Conservation (phyloP, 768 basidiomycete genomes). For the Phylloporus scabripes region DNA sequence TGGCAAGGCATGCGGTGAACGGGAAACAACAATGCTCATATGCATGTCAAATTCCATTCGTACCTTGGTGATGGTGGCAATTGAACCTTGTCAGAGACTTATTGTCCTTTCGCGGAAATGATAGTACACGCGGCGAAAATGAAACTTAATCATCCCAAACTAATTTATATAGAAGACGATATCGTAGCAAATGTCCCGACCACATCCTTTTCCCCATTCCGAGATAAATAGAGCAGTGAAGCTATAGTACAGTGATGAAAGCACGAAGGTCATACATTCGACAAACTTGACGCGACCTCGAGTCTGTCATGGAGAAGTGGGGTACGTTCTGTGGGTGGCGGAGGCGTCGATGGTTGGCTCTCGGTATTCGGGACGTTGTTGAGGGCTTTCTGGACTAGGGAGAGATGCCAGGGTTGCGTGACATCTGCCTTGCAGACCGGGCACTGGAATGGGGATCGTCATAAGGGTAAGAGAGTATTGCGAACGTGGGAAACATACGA, state of each 20-base stretch:
- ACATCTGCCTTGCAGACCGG: slow-evolving; percentile 93
- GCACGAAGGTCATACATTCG: slow-evolving; percentile 7
- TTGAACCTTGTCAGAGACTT: slow-evolving; percentile 24
- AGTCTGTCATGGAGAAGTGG: slow-evolving; percentile 27
- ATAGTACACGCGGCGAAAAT: slow-evolving; percentile 8
- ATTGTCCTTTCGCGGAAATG: slow-evolving; percentile 25
- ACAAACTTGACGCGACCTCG: slow-evolving; percentile 7
- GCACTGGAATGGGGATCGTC: slow-evolving; percentile 48
- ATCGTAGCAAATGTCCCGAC: slow-evolving; percentile 10
- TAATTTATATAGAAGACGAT: slow-evolving; percentile 9
- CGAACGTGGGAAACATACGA: slow-evolving; percentile 48
- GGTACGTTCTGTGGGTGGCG: slow-evolving; percentile 28
- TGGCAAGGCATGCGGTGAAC: slow-evolving; percentile 2
- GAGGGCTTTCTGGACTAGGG: slow-evolving; percentile 13
- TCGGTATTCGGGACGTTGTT: slow-evolving; percentile 2
- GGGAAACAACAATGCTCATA: slow-evolving; percentile 18
- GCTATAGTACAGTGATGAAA: slow-evolving; percentile 26
- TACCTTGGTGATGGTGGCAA: slow-evolving; percentile 24
- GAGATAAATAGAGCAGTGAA: slow-evolving; percentile 5
- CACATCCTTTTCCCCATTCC: not conserved
- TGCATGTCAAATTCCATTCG: slow-evolving; percentile 22
- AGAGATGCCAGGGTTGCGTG: slow-evolving; percentile 49
- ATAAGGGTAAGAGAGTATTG: slow-evolving; percentile 1
- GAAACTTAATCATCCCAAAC: slow-evolving; percentile 18
- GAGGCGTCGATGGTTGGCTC: slow-evolving; percentile 5